These are phyloP conservation scores for Gloeophyllum trabeum DNA, from an alignment of 768 basidiomycete species.

Conservation along the genomic window DNA sequence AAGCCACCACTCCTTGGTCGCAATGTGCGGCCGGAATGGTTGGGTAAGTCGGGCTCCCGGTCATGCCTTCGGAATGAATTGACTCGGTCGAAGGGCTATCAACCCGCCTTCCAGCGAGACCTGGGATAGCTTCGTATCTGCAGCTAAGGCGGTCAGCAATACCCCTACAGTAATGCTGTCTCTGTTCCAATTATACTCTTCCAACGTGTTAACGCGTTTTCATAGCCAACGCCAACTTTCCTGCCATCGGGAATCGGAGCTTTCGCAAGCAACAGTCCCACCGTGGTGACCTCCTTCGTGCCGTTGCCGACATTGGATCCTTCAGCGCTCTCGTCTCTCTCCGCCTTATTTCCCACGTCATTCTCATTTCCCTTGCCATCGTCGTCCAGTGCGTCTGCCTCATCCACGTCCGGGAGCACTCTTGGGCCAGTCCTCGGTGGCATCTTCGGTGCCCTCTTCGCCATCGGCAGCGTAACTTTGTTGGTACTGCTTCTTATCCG, in stretches of 20 bases:
- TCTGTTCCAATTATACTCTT: neutral
- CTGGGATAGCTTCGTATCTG: neutral
- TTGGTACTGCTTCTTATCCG: neutral
- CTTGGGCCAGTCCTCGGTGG: neutral
- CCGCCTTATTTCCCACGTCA: too few species aligned
- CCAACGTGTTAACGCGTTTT: neutral
- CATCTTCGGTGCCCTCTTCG: neutral
- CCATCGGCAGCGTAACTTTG: neutral
- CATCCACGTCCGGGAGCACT: neutral
- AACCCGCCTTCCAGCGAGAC: neutral
- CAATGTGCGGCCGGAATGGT: constrained; percentile 4
- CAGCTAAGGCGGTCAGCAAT: neutral
- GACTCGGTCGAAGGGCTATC: neutral
- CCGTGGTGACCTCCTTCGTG: neutral
- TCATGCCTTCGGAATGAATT: neutral
- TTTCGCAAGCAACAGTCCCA: neutral
- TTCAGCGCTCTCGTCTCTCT: neutral
- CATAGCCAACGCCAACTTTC: neutral
- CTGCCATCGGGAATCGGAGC: neutral
- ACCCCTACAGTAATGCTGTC: neutral
- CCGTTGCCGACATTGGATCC: neutral
- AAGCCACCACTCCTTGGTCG: neutral
- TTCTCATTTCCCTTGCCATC: neutral
- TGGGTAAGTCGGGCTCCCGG: constrained; percentile 1
- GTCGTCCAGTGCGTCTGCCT: neutral